phyloP scores from a whole-genome alignment of 805 yeast genomes.

The Pichia pseudocactophila region DNA sequence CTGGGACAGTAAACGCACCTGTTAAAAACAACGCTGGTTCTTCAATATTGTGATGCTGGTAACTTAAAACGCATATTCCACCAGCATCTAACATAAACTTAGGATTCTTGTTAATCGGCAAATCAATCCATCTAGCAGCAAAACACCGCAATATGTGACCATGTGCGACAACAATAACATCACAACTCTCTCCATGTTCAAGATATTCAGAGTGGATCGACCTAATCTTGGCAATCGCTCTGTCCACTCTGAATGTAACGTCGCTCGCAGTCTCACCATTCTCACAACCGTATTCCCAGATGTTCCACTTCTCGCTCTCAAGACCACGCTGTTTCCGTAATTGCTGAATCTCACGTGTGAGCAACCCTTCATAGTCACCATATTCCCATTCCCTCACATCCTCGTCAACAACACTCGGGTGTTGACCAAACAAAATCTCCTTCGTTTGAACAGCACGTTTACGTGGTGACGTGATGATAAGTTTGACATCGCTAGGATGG shows the following conservation, averaged over 20 bases:
- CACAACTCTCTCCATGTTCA: constrained; percentile 46
- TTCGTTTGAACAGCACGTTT: constrained; percentile 69
- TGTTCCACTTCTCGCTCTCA: constrained; percentile 50
- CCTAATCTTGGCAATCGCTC: constrained; percentile 56
- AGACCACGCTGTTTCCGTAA: constrained; percentile 54
- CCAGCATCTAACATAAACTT: constrained; percentile 87
- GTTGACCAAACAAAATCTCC: constrained; percentile 45
- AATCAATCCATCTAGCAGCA: constrained; percentile 79
- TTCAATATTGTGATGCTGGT: constrained; percentile 72
- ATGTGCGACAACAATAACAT: constrained; percentile 79
- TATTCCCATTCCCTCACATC: constrained; percentile 93
- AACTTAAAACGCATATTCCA: constrained; percentile 86
- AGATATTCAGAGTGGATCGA: constrained; percentile 48
- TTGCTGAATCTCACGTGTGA: constrained; percentile 56
- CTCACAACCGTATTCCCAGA: constrained; percentile 92
- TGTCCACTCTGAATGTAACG: constrained; percentile 65
- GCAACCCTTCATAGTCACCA: constrained; percentile 88
- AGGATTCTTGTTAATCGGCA: constrained; percentile 56
- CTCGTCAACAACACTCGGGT: constrained; percentile 45
- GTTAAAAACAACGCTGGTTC: constrained; percentile 85
- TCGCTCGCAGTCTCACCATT: constrained; percentile 68
- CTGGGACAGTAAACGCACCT: constrained; percentile 73
- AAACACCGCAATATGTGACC: constrained; percentile 89
- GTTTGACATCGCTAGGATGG: constrained; percentile 52
- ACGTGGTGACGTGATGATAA: constrained; percentile 75